Evolutionary conservation across 2,329 filamentous ascomycete genomes (phyloP), one percentile per base, ranked within the genome.

Genomic region (Sordariomycetes sp.): DNA sequence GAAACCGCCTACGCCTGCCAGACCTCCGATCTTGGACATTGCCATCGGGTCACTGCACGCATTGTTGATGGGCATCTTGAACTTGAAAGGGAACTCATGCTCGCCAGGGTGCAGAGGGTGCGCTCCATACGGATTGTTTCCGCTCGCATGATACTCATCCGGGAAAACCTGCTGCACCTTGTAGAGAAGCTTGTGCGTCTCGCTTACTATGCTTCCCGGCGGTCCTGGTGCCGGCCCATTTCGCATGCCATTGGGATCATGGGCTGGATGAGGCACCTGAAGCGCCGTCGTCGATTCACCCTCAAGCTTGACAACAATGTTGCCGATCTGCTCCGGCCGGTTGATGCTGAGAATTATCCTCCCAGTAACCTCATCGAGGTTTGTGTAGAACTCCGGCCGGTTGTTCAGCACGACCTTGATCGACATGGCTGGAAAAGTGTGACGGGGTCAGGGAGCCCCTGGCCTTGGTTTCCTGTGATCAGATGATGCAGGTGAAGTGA

Each of bases 221-320:
- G 57, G 54, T 7, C 53, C 50, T 30, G 55, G 55, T 25, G 46
- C 39, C 17, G 44, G 46, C 34, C 42, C 39, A 15, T 43, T 35
- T 12, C 46, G 46, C 58, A 61, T 40, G 50, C 63, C 49, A 50
- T 58, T 53, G 57, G 62, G 46, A 17, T 59, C 51, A 50, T 64
- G 54, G 50, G 64, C 54, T 54, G 64, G 53, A 49, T 62, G 44
- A 46, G 73, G 59, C 41, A 72, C 53, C 57, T 63, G 54, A 12
- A 86, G 59, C 28, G 80, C 70, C 5, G 83, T 88, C 41, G 70
- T 71, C 31, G 78, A 78, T 59, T 92, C 83, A 45, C 85, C 85
- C 52, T 92, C 85, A 21, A 92, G 73, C 63, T 92, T 92, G 49
- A 90, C 83, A 24, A 86, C 67, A 42, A 92, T 79, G 34, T 77